Evolutionary conservation across 2,329 filamentous ascomycete genomes (phyloP).

Genomic region (Lasiodiplodia hormozganensis): DNA sequence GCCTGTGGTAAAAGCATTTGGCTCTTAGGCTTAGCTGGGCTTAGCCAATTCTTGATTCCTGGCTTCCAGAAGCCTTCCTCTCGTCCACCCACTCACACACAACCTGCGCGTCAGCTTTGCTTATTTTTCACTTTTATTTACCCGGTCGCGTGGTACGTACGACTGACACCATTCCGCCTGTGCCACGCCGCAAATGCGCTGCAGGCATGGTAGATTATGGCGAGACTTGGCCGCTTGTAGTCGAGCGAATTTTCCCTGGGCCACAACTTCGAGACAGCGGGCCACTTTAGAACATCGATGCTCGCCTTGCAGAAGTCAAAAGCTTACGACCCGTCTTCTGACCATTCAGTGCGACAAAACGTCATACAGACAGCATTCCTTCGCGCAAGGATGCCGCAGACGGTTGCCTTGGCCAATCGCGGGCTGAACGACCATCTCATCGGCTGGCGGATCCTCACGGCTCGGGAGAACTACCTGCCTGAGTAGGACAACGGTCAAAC

Average conservation of each 20-base stretch:
- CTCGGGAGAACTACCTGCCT: slow-evolving; percentile 1
- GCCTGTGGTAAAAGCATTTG: slow-evolving; percentile 15
- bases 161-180: background rate
- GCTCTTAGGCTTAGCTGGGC: background rate
- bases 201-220: background rate
- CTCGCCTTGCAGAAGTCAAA: background rate
- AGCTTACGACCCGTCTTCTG: background rate
- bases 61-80: slow-evolving; percentile 14
- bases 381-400: background rate
- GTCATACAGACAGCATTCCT: background rate
- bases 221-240: background rate
- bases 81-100: no score
- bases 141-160: background rate
- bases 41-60: slow-evolving; percentile 8
- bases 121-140: background rate
- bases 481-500: background rate
- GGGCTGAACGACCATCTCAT: background rate
- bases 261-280: background rate
- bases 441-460: background rate
- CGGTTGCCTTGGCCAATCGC: background rate
- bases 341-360: background rate
- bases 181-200: background rate
- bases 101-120: background rate
- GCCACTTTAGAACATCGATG: background rate
- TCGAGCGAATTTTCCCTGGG: background rate